Conservation (phyloP, 2,329 filamentous ascomycete genomes). For the Aspergillus sp. region DNA sequence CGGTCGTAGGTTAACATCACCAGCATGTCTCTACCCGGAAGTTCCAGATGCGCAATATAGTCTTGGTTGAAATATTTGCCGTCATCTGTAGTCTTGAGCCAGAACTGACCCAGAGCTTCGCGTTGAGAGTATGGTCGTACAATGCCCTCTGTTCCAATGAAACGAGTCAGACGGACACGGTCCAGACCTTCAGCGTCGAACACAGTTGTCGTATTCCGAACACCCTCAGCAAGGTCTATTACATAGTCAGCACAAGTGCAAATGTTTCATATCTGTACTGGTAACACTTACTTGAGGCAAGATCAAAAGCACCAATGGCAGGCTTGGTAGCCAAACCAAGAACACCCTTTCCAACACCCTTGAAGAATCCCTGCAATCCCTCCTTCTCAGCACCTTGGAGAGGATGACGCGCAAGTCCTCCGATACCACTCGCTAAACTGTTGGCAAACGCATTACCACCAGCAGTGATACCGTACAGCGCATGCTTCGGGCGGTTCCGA, state of each 20-base stretch:
- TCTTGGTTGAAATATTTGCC: conserved; percentile 96
- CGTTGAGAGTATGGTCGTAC: conserved; percentile 91
- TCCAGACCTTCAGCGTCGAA: conserved; percentile 94
- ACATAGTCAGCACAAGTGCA: conserved; percentile 5
- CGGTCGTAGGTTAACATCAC: conserved; percentile 81
- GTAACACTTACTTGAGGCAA: conserved; percentile 64
- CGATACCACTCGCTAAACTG: conserved; percentile 87
- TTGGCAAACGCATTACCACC: conserved; percentile 92
- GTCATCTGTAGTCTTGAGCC: conserved; percentile 97
- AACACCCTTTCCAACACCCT: conserved; percentile 92
- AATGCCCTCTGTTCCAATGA: conserved; percentile 86
- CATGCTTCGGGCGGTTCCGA: conserved; percentile 92
- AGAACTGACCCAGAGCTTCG: conserved; percentile 93
- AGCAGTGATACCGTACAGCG: conserved; percentile 88
- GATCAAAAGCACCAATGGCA: conserved; percentile 90
- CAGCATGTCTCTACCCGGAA: conserved; percentile 80
- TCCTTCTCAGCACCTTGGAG: conserved; percentile 94
- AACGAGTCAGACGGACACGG: conserved; percentile 85
- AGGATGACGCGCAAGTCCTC: conserved; percentile 85
- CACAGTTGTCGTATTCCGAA: conserved; percentile 96
- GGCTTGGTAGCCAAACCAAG: conserved; percentile 95
- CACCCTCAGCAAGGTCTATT: conserved; percentile 79
- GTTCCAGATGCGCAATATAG: conserved; percentile 93
- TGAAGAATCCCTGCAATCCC: conserved; percentile 89
- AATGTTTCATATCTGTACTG: background rate